Conservation (phyloP, 2,329 filamentous ascomycete species). For the Epicoccum nigrum region DNA sequence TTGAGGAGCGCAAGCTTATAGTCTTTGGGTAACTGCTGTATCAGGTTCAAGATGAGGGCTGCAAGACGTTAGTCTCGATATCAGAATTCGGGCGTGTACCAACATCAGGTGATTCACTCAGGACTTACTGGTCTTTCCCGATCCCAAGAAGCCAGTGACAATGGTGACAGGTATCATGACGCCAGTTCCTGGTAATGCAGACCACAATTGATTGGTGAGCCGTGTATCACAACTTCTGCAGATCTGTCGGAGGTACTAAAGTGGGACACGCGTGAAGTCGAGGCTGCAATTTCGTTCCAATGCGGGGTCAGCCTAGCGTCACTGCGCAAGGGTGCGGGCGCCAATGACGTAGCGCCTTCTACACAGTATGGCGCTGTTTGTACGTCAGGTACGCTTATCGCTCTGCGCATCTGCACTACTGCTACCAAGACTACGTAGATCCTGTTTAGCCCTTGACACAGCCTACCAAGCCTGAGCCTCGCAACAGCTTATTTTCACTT, state of each 20-base stretch:
- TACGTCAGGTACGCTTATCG: conserved; percentile 16
- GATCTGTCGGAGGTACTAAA: conserved; percentile 6
- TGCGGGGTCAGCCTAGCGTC: conserved; percentile 10
- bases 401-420: conserved; percentile 14
- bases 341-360: conserved; percentile 14
- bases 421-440: conserved; percentile 15
- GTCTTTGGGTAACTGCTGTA: conserved; percentile 83
- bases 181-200: neutral
- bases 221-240: conserved; percentile 7
- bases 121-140: conserved; percentile 78
- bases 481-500: conserved; percentile 7
- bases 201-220: neutral
- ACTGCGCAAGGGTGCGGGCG: conserved; percentile 1
- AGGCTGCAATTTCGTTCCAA: conserved; percentile 16
- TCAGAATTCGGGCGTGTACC: conserved; percentile 1
- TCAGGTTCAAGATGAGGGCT: conserved; percentile 86
- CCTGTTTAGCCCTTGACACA: conserved; percentile 13
- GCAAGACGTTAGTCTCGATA: neutral
- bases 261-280: conserved; percentile 9
- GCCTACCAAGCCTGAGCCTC: conserved; percentile 16
- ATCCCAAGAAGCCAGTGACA: conserved; percentile 93
- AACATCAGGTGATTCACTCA: conserved; percentile 9
- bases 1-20: conserved; percentile 96
- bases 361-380: neutral
- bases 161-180: conserved; percentile 82